Conservation (phyloP, 177 flowering plant genomes). For the Telopea speciosissima region DNA sequence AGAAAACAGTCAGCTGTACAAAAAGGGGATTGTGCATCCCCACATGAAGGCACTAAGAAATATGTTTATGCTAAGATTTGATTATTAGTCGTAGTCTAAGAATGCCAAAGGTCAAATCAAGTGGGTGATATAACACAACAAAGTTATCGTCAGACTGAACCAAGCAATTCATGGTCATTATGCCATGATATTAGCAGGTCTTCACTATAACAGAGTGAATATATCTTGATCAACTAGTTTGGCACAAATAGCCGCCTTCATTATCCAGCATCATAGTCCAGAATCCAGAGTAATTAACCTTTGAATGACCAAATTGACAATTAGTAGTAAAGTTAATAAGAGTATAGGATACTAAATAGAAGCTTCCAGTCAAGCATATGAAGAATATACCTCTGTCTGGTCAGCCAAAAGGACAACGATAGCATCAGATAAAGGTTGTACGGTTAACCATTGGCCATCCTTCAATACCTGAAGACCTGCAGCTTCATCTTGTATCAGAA, state of each 20-base stretch:
- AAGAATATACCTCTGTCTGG: slow-evolving; percentile 71
- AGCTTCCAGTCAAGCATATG: background rate
- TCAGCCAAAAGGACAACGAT: slow-evolving; percentile 79
- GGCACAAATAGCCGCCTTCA: background rate
- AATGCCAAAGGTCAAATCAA: no score
- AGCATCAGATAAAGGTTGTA: slow-evolving; percentile 60
- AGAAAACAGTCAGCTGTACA: no score
- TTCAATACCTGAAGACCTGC: slow-evolving; percentile 77
- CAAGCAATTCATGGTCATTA: no score
- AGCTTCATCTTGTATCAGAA: slow-evolving; percentile 80
- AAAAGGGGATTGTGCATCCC: no score
- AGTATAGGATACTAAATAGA: background rate
- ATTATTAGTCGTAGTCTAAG: no score
- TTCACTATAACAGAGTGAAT: background rate
- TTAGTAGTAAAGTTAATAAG: no score
- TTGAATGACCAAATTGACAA: background rate
- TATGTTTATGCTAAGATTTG: no score
- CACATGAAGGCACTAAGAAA: no score
- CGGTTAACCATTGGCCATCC: slow-evolving; percentile 69
- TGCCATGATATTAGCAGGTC: no score
- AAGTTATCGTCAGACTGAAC: no score
- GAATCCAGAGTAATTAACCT: background rate
- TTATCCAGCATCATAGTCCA: background rate
- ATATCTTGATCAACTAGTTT: no score
- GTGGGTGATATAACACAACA: no score